Evolutionary conservation across 108 stramenopile genomes (phyloP).

Genomic region (Skeletonema grethae): DNA sequence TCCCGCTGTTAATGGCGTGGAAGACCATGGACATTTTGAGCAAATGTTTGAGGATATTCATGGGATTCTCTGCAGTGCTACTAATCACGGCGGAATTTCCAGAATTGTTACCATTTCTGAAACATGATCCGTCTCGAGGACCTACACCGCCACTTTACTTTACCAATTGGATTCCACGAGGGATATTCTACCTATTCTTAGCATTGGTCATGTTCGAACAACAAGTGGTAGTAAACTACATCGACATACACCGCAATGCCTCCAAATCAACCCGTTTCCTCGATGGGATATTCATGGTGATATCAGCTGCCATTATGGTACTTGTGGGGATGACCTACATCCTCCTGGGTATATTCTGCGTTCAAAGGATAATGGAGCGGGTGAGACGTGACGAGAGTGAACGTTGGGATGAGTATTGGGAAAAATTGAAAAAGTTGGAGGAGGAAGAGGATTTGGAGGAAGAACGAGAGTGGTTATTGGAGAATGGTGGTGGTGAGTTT

Average conservation of each 20-base stretch:
- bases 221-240: conserved; percentile 31
- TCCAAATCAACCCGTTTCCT: conserved; percentile 38
- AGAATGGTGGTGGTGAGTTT: conserved; percentile 9
- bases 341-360: conserved; percentile 67
- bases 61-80: conserved; percentile 29
- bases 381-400: conserved; percentile 44
- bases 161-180: conserved; percentile 49
- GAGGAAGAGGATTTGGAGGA: conserved; percentile 20
- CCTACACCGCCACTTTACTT: conserved; percentile 23
- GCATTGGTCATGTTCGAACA: conserved; percentile 36
- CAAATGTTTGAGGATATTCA: conserved; percentile 37
- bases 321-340: conserved; percentile 63
- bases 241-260: conserved; percentile 25
- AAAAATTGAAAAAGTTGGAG: conserved; percentile 55
- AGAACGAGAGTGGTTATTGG: conserved; percentile 33
- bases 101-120: conserved; percentile 31
- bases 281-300: conserved; percentile 56
- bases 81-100: conserved; percentile 44
- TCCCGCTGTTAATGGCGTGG: conserved; percentile 31
- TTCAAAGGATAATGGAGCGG: conserved; percentile 66
- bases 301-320: conserved; percentile 64
- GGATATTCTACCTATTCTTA: conserved; percentile 49
- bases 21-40: conserved; percentile 30
- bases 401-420: conserved; percentile 50
- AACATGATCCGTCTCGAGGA: conserved; percentile 10